Percentiles rank a stretch among this genome's conserved stretches.
Conservation (phyloP, 768 basidiomycete species). For the Lactifluus volemus region DNA sequence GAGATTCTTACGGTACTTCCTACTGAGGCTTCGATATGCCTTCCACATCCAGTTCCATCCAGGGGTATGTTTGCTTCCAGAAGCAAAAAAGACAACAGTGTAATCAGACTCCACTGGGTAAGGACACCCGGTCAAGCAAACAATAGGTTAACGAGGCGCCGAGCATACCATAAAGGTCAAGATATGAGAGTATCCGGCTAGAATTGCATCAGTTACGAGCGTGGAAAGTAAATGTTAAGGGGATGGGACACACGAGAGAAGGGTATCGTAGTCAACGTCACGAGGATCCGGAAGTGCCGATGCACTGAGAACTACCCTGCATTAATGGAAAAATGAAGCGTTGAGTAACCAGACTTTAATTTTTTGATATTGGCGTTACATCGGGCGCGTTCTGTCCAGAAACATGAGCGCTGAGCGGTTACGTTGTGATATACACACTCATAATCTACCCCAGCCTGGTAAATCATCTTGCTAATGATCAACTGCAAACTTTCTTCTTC, state of each 20-base stretch:
- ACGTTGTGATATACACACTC: conserved; percentile 45
- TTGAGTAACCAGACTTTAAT: background rate
- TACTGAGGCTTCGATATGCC: conserved; percentile 68
- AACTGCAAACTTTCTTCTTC: conserved; percentile 46
- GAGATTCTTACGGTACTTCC: conserved; percentile 83
- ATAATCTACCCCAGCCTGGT: conserved; percentile 84
- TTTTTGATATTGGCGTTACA: conserved; percentile 36
- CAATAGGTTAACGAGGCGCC: background rate
- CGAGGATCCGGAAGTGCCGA: conserved; percentile 76
- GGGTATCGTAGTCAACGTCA: conserved; percentile 65
- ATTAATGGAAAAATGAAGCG: background rate
- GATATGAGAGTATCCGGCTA: conserved; percentile 70
- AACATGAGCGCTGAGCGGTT: background rate
- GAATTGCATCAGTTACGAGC: conserved; percentile 2
- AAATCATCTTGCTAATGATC: conserved; percentile 64
- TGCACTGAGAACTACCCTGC: conserved; percentile 75
- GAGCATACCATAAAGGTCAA: conserved; percentile 66
- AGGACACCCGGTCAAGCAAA: background rate
- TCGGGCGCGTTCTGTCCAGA: conserved; percentile 64
- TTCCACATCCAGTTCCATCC: conserved; percentile 92
- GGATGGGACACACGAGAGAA: conserved; percentile 45
- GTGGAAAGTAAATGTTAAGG: conserved; percentile 8
- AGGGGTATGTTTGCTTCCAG: conserved; percentile 65
- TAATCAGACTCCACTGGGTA: conserved; percentile 83
- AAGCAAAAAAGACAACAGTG: conserved; percentile 79